These are phyloP conservation scores for Alternaria arbusti DNA, from an alignment of 2,329 filamentous ascomycete genomes.

Conservation along the genomic window DNA sequence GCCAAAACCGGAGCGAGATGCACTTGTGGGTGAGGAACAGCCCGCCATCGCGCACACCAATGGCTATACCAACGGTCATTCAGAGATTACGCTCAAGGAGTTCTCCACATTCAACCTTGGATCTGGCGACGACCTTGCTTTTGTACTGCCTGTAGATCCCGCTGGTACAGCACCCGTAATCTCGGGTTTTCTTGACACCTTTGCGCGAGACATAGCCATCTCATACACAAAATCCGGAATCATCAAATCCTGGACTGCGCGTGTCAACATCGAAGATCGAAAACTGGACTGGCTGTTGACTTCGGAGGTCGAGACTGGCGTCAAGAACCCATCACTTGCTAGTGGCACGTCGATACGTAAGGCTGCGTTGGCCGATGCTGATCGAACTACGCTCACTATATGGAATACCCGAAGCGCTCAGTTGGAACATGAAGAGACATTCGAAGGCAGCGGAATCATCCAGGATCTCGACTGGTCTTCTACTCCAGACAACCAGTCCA, in stretches of 20 bases:
- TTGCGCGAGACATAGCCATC: slow-evolving; percentile 83
- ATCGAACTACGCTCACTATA: slow-evolving; percentile 78
- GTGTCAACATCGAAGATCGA: slow-evolving; percentile 65
- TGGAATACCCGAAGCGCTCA: slow-evolving; percentile 87
- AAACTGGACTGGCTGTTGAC: slow-evolving; percentile 83
- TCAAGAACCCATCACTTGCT: slow-evolving; percentile 74
- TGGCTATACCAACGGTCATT: slow-evolving; percentile 38
- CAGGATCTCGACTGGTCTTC: slow-evolving; percentile 93
- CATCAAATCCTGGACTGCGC: slow-evolving; percentile 85
- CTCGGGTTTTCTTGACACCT: slow-evolving; percentile 83
- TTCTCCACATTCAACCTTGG: slow-evolving; percentile 76
- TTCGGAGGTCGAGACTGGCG: slow-evolving; percentile 78
- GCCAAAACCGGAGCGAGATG: slow-evolving; percentile 53
- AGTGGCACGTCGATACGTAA: slow-evolving; percentile 89
- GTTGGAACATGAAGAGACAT: slow-evolving; percentile 80
- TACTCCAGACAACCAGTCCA: slow-evolving; percentile 85
- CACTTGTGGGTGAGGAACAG: slow-evolving; percentile 34
- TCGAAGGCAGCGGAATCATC: slow-evolving; percentile 74
- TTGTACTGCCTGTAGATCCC: slow-evolving; percentile 82
- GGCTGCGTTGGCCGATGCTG: slow-evolving; percentile 78
- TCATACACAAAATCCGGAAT: slow-evolving; percentile 79
- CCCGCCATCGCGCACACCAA: slow-evolving; percentile 32
- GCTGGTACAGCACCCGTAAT: slow-evolving; percentile 74
- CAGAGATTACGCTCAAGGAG: slow-evolving; percentile 61
- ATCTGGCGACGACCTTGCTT: slow-evolving; percentile 58